A percentile compares a stretch with the other conserved stretches of the same genome.
phyloP scores from a whole-genome alignment of 768 basidiomycete species.

The Ephemerocybe angulata region DNA sequence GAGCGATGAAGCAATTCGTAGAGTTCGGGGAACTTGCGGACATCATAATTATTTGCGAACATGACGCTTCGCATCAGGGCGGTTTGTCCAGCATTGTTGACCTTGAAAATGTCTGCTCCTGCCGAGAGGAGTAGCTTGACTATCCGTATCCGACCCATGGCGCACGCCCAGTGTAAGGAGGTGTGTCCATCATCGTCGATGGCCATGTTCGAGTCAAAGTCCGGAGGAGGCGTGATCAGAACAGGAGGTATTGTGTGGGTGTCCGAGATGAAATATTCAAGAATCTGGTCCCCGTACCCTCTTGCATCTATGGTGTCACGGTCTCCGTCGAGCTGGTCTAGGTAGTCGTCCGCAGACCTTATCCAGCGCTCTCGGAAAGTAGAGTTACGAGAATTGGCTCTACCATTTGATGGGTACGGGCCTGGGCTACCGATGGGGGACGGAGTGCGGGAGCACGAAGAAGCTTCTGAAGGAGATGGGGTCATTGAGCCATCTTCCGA shows the following conservation, averaged over 20 bases:
- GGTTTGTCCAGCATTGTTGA: slow-evolving; percentile 95
- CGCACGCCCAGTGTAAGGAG: slow-evolving; percentile 96
- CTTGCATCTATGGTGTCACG: slow-evolving; percentile 54
- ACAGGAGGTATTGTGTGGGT: slow-evolving; percentile 86
- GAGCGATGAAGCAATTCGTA: slow-evolving; percentile 97
- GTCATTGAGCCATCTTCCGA: slow-evolving; percentile 91
- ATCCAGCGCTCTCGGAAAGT: slow-evolving; percentile 46
- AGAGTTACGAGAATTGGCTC: slow-evolving; percentile 33
- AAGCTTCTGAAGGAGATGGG: slow-evolving; percentile 81
- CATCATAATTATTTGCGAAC: slow-evolving; percentile 99
- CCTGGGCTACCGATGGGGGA: slow-evolving; percentile 71
- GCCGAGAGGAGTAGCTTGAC: slow-evolving; percentile 92
- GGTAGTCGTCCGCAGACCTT: slow-evolving; percentile 42
- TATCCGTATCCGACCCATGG: slow-evolving; percentile 96
- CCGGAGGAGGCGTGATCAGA: slow-evolving; percentile 80
- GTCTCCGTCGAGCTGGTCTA: slow-evolving; percentile 43
- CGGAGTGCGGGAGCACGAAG: slow-evolving; percentile 90
- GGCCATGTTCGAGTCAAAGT: slow-evolving; percentile 93
- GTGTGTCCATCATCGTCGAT: slow-evolving; percentile 99
- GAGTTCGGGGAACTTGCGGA: slow-evolving; percentile 96
- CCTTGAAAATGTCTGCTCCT: slow-evolving; percentile 94
- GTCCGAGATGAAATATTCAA: slow-evolving; percentile 99
- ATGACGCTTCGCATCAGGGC: slow-evolving; percentile 98
- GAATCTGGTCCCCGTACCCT: slow-evolving; percentile 90
- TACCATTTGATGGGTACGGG: slow-evolving; percentile 39